Percentiles rank a stretch among this genome's conserved stretches.
phyloP scores from a whole-genome alignment of 176 grass and related monocot species.

The Phoenix roebelenii region DNA sequence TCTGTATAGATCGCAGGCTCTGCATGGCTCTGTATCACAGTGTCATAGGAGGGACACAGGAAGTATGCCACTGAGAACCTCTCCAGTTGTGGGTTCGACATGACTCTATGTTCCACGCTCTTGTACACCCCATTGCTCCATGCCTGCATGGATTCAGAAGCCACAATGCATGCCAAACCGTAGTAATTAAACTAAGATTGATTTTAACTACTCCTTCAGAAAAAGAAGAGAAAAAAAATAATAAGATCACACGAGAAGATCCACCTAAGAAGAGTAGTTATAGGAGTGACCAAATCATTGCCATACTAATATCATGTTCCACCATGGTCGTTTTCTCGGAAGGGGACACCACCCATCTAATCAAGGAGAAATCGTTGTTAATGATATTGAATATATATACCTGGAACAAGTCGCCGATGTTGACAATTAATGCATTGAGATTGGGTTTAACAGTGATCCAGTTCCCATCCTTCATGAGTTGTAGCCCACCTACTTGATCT shows the following conservation, averaged over 20 bases:
- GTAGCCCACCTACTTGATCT: slow-evolving; percentile 47
- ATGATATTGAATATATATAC: neutral
- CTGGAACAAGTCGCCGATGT: slow-evolving; percentile 25
- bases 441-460: slow-evolving; percentile 53
- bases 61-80: slow-evolving; percentile 71
- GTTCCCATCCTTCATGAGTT: slow-evolving; percentile 31
- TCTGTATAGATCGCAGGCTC: slow-evolving; percentile 21
- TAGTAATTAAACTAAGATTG: too few species aligned
- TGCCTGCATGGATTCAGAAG: slow-evolving; percentile 22
- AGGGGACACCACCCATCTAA: too few species aligned
- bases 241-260: neutral
- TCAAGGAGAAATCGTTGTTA: too few species aligned
- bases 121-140: slow-evolving; percentile 56
- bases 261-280: too few species aligned
- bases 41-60: slow-evolving; percentile 51
- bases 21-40: slow-evolving; percentile 21
- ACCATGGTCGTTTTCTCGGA: too few species aligned
- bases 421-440: slow-evolving; percentile 49
- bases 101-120: slow-evolving; percentile 66
- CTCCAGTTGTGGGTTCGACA: slow-evolving; percentile 29
- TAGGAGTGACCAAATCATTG: neutral
- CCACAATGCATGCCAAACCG: neutral
- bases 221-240: neutral
- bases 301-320: too few species aligned
- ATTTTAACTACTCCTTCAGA: too few species aligned